Conservation (phyloP, 2,329 filamentous ascomycete species). For the Beauveria pseudobassiana region DNA sequence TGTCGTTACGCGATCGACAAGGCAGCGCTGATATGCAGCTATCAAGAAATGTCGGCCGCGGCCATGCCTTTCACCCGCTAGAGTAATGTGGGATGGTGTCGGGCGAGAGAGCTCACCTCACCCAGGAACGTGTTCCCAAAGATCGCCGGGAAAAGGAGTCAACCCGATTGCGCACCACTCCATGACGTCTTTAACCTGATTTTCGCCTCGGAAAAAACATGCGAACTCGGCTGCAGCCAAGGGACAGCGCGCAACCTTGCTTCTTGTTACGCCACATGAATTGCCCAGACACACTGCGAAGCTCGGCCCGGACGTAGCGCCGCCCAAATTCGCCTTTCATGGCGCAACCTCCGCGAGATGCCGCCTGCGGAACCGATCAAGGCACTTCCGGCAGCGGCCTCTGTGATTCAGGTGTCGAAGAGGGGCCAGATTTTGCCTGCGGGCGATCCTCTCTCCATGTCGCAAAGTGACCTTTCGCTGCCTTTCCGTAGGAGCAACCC, state of each 20-base stretch:
- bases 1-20: not conserved
- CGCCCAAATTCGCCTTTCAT: constrained; percentile 41
- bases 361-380: constrained; percentile 60
- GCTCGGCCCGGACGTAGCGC: constrained; percentile 14
- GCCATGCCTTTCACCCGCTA: no score
- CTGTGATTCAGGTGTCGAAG: constrained; percentile 52
- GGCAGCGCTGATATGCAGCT: constrained; percentile 4
- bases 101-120: not conserved
- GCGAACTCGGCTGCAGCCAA: constrained; percentile 19
- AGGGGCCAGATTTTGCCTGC: constrained; percentile 50
- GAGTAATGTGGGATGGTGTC: constrained; percentile 10
- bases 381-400: constrained; percentile 59
- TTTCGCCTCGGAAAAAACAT: constrained; percentile 18
- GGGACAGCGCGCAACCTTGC: constrained; percentile 17
- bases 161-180: constrained; percentile 2
- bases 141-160: not conserved
- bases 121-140: constrained; percentile 4
- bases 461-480: constrained; percentile 45
- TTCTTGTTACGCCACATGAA: constrained; percentile 14
- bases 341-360: constrained; percentile 59
- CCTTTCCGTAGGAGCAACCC: constrained; percentile 48
- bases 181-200: constrained; percentile 1
- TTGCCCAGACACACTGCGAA: not conserved
- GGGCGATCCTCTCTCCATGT: constrained; percentile 36
- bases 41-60: constrained; percentile 3